These are phyloP conservation scores for Keqinozyma sinolaborantium DNA, from an alignment of 1,139 yeast species.

Conservation along the genomic window DNA sequence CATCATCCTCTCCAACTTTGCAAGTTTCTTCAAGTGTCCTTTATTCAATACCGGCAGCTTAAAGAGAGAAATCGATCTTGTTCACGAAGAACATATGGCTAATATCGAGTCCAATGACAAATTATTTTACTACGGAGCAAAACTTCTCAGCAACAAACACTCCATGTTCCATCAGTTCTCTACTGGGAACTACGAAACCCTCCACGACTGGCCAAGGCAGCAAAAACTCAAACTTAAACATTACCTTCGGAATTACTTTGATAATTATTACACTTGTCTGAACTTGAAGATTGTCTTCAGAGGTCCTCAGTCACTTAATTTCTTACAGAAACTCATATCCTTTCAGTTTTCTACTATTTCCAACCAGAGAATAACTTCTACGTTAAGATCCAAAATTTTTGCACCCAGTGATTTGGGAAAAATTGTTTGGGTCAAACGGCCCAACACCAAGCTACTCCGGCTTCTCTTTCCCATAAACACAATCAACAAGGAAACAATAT, in stretches of 20 bases:
- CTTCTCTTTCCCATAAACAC: conserved; percentile 34
- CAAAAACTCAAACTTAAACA: conserved; percentile 17
- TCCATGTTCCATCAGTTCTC: conserved; percentile 46
- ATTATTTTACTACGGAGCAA: conserved; percentile 54
- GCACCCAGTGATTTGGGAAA: neutral
- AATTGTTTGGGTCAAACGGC: neutral
- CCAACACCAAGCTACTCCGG: conserved; percentile 18
- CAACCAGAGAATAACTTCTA: neutral
- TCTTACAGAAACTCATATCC: conserved; percentile 48
- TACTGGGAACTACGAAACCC: conserved; percentile 41
- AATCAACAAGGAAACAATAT: conserved; percentile 10
- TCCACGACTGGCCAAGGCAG: conserved; percentile 14
- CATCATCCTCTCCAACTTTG: conserved; percentile 41
- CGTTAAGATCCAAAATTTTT: neutral
- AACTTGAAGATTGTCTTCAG: conserved; percentile 56
- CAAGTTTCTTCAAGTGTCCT: conserved; percentile 50
- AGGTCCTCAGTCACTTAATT: conserved; percentile 62
- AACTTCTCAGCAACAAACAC: conserved; percentile 38
- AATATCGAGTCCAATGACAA: conserved; percentile 44
- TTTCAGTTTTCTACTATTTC: conserved; percentile 32
- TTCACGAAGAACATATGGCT: conserved; percentile 61
- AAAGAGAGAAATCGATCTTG: conserved; percentile 51
- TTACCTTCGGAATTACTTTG: conserved; percentile 23
- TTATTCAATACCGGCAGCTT: conserved; percentile 38
- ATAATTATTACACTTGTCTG: conserved; percentile 24